Evolutionary conservation across 2,329 filamentous ascomycete genomes (phyloP), one percentile per base, ranked within the genome.

Genomic region (Aciculosporium take): DNA sequence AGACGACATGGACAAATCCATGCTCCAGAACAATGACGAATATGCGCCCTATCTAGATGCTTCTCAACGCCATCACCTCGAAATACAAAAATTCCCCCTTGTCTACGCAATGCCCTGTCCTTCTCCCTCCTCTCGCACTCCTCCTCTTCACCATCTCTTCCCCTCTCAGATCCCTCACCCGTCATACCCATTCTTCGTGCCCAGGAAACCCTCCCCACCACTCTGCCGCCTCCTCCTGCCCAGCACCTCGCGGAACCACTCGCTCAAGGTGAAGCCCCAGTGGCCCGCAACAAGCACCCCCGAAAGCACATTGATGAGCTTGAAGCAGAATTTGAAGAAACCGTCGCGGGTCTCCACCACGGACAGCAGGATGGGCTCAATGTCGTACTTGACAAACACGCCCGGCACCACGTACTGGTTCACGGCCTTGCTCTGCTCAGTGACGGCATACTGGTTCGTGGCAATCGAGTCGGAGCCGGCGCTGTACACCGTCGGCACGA

Each of bases 381-480:
- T 95, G 59, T 96, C 89, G 65, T 94, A 98, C 67, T 96, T 98
- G 73, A 98, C 84, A 59, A 96, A 98, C 47, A 98, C 78, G 25
- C 91, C 91, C 0, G 91, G 91, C 1, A 95, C 75, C 44, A 68
- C 48, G 51, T 69, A 77, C 53, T 93, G 82, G 41, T 70, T 67
- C 32, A 93, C 72, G 28, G 69, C 65, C 53, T 79, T 76, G 51
- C 74, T 81, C 67, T 96, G 88, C 56, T 88, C 85, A 1, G 88
- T 96, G 0, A 94, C 91, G 45, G 89, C 91, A 67, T 98, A 98
- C 63, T 98, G 91, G 68, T 98, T 98, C 13, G 91, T 96, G 62
- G 81, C 76, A 56, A 98, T 78, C 41, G 78, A 80, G 53, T 74
- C 73, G 25, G 62, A 59, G 36, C 69, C 70, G 45, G 81, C 71